Conservation (phyloP, 441 rosid genomes). For the Gossypium gossypioides region DNA sequence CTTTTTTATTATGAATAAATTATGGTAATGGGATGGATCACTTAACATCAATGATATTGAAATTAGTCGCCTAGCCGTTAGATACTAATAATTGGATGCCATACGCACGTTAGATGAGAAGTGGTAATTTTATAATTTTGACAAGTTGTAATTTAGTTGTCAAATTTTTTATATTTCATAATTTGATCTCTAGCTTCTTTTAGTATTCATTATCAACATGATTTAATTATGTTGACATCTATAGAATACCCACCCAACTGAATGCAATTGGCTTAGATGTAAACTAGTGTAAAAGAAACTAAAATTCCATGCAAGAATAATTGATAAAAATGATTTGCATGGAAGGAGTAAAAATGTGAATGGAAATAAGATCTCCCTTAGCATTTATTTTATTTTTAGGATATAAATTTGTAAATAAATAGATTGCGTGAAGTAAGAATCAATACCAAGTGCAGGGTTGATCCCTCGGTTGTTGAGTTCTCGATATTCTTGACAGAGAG, state of each 20-base stretch:
- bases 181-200: too few species aligned
- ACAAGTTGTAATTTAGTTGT: too few species aligned
- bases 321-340: neutral
- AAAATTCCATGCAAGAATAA: neutral
- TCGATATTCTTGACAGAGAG: conserved; percentile 21
- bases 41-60: too few species aligned
- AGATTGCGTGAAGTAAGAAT: neutral
- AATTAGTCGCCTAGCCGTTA: too few species aligned
- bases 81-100: too few species aligned
- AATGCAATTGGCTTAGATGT: neutral
- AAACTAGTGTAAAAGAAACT: neutral
- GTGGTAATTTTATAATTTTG: too few species aligned
- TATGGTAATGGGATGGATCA: too few species aligned
- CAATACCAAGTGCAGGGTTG: conserved; percentile 19
- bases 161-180: too few species aligned
- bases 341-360: neutral
- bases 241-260: neutral
- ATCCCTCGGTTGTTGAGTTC: conserved; percentile 16
- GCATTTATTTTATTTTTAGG: neutral
- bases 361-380: neutral
- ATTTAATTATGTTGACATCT: too few species aligned
- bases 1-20: too few species aligned
- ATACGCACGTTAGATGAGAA: too few species aligned
- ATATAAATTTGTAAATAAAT: neutral
- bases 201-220: too few species aligned